These are phyloP conservation scores for Lactuca sativa DNA, from an alignment of 129 eudicot genomes.

Conservation along the genomic window DNA sequence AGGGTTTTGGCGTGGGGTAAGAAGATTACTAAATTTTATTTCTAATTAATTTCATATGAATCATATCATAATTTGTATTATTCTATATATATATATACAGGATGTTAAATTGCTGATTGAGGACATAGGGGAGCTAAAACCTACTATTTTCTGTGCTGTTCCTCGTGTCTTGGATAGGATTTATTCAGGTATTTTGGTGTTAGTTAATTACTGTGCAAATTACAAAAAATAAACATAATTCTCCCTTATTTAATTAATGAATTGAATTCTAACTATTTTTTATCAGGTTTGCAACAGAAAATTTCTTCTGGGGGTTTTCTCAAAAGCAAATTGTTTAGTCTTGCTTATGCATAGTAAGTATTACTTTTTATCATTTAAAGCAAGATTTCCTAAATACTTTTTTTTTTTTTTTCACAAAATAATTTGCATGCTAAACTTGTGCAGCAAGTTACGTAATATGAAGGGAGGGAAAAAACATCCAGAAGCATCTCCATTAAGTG, in stretches of 20 bases:
- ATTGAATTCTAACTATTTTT: background rate
- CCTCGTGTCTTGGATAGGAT: constrained; percentile 94
- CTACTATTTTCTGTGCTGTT: constrained; percentile 96
- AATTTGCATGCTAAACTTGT: constrained; percentile 22
- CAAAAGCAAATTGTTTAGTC: constrained; percentile 58
- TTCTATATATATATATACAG: constrained; percentile 38
- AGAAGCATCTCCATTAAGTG: constrained; percentile 84
- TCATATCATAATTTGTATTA: constrained; percentile 5
- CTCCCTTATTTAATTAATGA: too few species aligned
- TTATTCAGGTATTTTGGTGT: constrained; percentile 56
- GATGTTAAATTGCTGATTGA: constrained; percentile 86
- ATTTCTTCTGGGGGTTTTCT: constrained; percentile 72
- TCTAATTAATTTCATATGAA: background rate
- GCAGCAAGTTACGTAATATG: constrained; percentile 74
- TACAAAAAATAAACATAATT: background rate
- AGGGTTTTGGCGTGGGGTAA: constrained; percentile 99
- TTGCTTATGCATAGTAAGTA: constrained; percentile 75
- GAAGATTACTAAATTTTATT: constrained; percentile 16
- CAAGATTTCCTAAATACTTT: background rate
- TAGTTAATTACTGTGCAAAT: background rate
- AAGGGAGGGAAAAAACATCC: constrained; percentile 66
- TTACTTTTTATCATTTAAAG: background rate
- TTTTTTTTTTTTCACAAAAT: constrained; percentile 3
- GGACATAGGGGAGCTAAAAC: constrained; percentile 82
- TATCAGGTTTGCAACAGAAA: constrained; percentile 80